Percentiles rank a stretch among this genome's conserved stretches.
Conservation (phyloP, 306 rosid genomes). For the Prunus mira region DNA sequence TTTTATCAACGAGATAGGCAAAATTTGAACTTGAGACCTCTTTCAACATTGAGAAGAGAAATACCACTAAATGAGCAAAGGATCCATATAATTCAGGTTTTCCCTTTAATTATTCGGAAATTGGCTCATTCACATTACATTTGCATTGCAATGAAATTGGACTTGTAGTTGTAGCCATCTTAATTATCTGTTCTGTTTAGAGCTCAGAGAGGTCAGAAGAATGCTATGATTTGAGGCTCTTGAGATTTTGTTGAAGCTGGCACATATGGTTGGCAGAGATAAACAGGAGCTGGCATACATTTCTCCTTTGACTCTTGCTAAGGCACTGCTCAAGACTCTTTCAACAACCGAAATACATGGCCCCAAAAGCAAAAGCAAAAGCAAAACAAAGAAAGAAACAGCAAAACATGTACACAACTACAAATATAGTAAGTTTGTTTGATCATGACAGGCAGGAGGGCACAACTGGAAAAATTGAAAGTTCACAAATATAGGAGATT, state of each 20-base stretch:
- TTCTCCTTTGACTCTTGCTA: not conserved
- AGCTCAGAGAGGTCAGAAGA: too few species aligned
- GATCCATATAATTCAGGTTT: too few species aligned
- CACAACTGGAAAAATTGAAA: not conserved
- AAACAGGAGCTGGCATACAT: constrained; percentile 11
- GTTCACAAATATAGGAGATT: not conserved
- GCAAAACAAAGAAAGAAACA: too few species aligned
- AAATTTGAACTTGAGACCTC: too few species aligned
- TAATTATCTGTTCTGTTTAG: too few species aligned
- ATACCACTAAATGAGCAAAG: too few species aligned
- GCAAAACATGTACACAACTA: not conserved
- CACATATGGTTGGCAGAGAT: not conserved
- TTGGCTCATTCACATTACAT: too few species aligned
- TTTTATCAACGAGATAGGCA: too few species aligned
- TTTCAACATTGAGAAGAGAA: not conserved
- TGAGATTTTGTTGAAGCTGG: constrained; percentile 5
- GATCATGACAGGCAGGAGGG: not conserved
- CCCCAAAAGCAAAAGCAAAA: not conserved
- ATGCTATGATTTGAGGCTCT: not conserved
- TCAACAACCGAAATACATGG: constrained; percentile 22
- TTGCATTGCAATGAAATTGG: too few species aligned
- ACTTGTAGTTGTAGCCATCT: too few species aligned
- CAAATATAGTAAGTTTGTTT: constrained; percentile 3
- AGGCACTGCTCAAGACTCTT: not conserved
- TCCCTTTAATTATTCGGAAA: too few species aligned